Evolutionary conservation across 441 rosid species (phyloP), one percentile per base, ranked within the genome.

Genomic region (Populus hybrid): DNA sequence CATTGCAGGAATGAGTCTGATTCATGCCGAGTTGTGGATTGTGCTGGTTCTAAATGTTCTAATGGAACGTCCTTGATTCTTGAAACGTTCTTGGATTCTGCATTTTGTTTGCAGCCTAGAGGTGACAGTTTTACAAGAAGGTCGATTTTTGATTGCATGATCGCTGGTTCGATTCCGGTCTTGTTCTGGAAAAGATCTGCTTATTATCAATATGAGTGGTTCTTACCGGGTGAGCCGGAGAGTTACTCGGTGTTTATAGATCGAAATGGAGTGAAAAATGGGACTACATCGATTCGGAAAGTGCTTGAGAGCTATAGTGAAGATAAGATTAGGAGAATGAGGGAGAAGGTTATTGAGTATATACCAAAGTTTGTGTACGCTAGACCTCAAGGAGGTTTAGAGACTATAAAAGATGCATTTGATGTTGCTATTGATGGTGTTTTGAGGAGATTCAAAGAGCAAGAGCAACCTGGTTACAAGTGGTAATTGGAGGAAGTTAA

Each of bases 91-190:
- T 77, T 95, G 67, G 91, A 87, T 38, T 92, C 97, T 1, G 88
- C 89, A 77, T 95, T 92, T 69, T 95, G 99, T 69, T 78, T 95
- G 8, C 97, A 95, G 79, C 99, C 99, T n/a, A 84, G 99, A 32
- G 99, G 98, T 3, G 97, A 95, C 63, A 95, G 98, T 69, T 95
- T 93, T 87, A 93, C 99, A 5, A 93, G 98, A 24, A 72, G 97
- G 71, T 95, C 98, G 2, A 90, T 93, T 0, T 95, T 95, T 35
- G 98, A 95, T 50, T 95, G 99, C 84, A 90, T 95, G 97, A 40
- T 95, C 23, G 95, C 97, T 70, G 99, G 97, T 83, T 88, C 97
- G 69, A 93, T 95, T 76, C 99, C 98, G 69, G 99, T 95, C 67
- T 84, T 95, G 73, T 95, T 95, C 84, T 95, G 99, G 99, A 84